phyloP scores from a whole-genome alignment of 257 asterid species.

The Solanum pennellii region DNA sequence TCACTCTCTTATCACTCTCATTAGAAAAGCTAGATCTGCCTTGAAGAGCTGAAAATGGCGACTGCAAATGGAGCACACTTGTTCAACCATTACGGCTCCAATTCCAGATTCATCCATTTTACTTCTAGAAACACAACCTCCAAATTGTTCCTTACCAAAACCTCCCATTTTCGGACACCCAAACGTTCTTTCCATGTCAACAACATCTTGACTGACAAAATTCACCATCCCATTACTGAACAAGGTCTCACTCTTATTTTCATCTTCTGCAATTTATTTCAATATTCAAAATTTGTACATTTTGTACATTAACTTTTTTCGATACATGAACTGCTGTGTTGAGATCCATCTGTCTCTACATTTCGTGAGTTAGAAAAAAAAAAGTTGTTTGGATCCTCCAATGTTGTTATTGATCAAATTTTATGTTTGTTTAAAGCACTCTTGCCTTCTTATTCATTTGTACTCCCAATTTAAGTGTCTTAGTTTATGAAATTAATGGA shows the following conservation, averaged over 20 bases:
- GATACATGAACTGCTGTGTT: neutral
- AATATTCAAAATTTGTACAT: neutral
- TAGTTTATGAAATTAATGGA: no score
- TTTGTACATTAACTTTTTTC: neutral
- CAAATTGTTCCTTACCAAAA: constrained; percentile 18
- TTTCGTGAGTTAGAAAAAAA: neutral
- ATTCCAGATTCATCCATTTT: constrained; percentile 29
- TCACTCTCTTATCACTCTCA: no score
- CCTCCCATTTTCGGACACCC: constrained; percentile 5
- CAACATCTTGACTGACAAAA: constrained; percentile 29
- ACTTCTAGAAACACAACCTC: constrained; percentile 23
- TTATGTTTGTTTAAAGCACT: neutral
- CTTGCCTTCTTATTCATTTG: neutral
- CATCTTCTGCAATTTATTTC: neutral
- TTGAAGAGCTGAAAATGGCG: constrained; percentile 34
- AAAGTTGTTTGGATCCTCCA: neutral
- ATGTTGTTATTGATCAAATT: neutral
- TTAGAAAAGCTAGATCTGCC: neutral
- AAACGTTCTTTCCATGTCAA: constrained; percentile 35
- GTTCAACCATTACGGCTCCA: constrained; percentile 17
- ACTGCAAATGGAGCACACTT: constrained; percentile 19
- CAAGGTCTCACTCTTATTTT: constrained; percentile 14
- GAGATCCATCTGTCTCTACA: neutral
- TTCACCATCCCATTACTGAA: constrained; percentile 26
- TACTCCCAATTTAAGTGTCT: neutral